Percentiles rank a stretch among this genome's conserved stretches.
Conservation (phyloP, 805 yeast species). For the Nakazawaea populi region DNA sequence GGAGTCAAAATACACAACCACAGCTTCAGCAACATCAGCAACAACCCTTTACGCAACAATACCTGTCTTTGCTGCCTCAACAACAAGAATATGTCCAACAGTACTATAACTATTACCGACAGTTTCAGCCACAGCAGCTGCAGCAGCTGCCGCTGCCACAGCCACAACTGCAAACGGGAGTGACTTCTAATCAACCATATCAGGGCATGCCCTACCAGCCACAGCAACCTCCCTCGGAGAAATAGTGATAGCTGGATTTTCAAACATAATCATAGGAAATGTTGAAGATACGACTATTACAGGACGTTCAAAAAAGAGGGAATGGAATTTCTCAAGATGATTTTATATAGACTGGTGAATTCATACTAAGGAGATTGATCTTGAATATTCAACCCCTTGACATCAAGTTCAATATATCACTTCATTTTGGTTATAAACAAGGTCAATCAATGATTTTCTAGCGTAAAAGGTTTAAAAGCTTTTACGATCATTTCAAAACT, state of each 20-base stretch:
- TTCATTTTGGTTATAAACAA: no score
- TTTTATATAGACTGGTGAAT: no score
- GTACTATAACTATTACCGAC: slow-evolving; percentile 10
- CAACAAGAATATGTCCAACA: slow-evolving; percentile 12
- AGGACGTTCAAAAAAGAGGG: no score
- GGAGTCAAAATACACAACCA: not conserved
- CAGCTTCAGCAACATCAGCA: not conserved
- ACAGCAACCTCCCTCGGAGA: not conserved
- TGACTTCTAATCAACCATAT: not conserved
- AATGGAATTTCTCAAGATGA: no score
- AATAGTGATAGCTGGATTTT: no score
- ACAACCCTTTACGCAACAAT: not conserved
- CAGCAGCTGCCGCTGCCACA: slow-evolving; percentile 6
- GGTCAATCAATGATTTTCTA: no score
- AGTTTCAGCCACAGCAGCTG: slow-evolving; percentile 10
- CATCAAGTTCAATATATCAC: no score
- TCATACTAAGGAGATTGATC: no score
- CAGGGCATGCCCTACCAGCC: not conserved
- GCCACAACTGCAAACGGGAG: not conserved
- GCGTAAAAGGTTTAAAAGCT: no score
- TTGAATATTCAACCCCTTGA: no score
- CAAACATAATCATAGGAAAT: no score
- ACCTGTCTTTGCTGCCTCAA: slow-evolving; percentile 9
- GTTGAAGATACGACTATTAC: not conserved
- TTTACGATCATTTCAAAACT: no score